These are phyloP conservation scores for Oryza officinalis DNA, from an alignment of 176 grass and related monocot genomes.

Conservation along the genomic window DNA sequence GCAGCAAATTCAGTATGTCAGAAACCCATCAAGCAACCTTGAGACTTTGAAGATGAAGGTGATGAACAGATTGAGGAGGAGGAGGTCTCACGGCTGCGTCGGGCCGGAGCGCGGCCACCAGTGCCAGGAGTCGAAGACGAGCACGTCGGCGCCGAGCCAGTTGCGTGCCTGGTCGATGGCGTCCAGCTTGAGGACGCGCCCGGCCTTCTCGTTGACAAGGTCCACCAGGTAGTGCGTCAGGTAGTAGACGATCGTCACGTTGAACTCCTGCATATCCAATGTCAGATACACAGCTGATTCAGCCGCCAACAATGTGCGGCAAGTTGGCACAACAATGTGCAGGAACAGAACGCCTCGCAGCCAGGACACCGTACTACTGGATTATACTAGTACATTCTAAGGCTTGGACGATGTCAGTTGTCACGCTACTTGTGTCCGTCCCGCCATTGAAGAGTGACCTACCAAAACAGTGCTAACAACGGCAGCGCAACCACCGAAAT, in stretches of 20 bases:
- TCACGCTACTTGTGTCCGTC: not conserved
- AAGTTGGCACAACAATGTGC: not conserved
- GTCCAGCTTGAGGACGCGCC: constrained; percentile 78
- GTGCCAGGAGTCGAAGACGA: constrained; percentile 94
- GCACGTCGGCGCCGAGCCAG: constrained; percentile 70
- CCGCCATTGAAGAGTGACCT: not conserved
- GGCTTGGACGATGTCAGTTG: not conserved
- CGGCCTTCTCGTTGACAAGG: constrained; percentile 38
- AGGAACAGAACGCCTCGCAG: not conserved
- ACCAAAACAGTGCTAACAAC: not conserved
- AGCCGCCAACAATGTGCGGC: not conserved
- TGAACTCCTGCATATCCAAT: constrained; percentile 57
- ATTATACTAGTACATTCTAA: not conserved
- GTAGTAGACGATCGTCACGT: constrained; percentile 74
- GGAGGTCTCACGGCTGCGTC: constrained; percentile 43
- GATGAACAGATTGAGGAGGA: not conserved
- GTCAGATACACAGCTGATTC: not conserved
- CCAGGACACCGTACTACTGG: not conserved
- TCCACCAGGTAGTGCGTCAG: constrained; percentile 90
- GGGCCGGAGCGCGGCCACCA: constrained; percentile 79
- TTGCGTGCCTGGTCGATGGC: constrained; percentile 33
- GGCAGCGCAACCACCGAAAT: not conserved
- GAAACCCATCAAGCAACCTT: not conserved
- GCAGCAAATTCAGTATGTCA: not conserved
- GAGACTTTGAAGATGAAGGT: not conserved